Percentiles rank a stretch among this genome's conserved stretches.
Evolutionary conservation across 169 alveolate genomes (phyloP).

Genomic region (Cryptosporidium meleagridis): DNA sequence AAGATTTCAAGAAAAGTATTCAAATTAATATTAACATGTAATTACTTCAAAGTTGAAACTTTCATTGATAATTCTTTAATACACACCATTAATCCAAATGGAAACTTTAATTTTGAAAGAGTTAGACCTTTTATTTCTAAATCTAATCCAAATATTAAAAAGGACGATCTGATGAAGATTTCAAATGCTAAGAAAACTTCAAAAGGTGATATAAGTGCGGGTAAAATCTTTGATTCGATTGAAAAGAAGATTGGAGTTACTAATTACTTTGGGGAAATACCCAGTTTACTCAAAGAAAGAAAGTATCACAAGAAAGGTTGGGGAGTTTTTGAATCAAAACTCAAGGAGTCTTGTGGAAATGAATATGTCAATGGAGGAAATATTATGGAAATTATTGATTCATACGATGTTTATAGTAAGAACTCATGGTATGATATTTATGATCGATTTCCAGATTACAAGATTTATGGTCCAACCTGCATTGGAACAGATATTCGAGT

Average conservation of each 20-base stretch:
- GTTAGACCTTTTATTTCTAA: conserved; percentile 52
- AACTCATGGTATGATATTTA: conserved; percentile 76
- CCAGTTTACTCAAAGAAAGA: conserved; percentile 13
- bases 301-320: conserved; percentile 52
- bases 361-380: neutral
- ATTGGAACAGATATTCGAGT: conserved; percentile 77
- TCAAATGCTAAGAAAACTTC: neutral
- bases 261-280: conserved; percentile 19
- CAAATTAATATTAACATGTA: neutral
- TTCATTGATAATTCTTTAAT: conserved; percentile 7
- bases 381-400: conserved; percentile 25
- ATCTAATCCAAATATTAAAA: conserved; percentile 15
- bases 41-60: conserved; percentile 51
- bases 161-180: conserved; percentile 36
- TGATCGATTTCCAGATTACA: conserved; percentile 62
- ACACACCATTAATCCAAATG: conserved; percentile 41
- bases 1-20: neutral
- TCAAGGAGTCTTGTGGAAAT: conserved; percentile 10
- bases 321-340: conserved; percentile 20
- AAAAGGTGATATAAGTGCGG: neutral
- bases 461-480: conserved; percentile 77
- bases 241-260: conserved; percentile 20
- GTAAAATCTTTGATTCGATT: conserved; percentile 4
- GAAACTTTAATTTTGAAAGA: conserved; percentile 62
- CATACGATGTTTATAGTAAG: conserved; percentile 38